A percentile compares a stretch with the other conserved stretches of the same genome.
Conservation (phyloP, 352 stramenopile species). For the Pilasporangium apinafurcum region DNA sequence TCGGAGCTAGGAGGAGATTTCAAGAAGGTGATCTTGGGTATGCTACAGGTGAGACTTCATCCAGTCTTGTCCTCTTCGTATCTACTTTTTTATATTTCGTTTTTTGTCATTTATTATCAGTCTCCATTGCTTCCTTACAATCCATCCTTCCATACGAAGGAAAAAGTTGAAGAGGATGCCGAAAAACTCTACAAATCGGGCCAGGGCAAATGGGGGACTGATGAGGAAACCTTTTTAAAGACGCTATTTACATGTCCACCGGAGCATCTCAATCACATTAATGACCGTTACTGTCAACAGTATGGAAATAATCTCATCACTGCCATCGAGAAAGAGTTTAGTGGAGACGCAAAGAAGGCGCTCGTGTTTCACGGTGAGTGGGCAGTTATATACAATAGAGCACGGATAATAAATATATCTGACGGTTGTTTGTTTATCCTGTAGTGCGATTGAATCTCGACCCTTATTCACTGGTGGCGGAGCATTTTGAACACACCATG, state of each 20-base stretch:
- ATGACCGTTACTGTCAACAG: slow-evolving; percentile 64
- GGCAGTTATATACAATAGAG: background rate
- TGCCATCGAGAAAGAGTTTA: slow-evolving; percentile 63
- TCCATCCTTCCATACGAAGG: slow-evolving; percentile 43
- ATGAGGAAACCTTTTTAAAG: slow-evolving; percentile 58
- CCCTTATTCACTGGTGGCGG: slow-evolving; percentile 31
- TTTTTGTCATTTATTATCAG: background rate
- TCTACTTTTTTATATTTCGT: background rate
- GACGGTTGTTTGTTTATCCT: slow-evolving; percentile 5
- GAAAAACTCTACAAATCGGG: slow-evolving; percentile 64
- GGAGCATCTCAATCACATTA: slow-evolving; percentile 47
- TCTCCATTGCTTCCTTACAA: slow-evolving; percentile 26
- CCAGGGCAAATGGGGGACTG: slow-evolving; percentile 67
- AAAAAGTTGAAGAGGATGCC: slow-evolving; percentile 43
- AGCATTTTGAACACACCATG: slow-evolving; percentile 58
- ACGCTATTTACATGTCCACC: slow-evolving; percentile 53
- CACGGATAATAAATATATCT: background rate
- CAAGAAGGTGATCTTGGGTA: slow-evolving; percentile 52
- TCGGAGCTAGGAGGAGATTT: slow-evolving; percentile 66
- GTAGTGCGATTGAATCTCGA: slow-evolving; percentile 49
- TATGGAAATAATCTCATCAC: slow-evolving; percentile 52
- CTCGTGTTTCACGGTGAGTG: slow-evolving; percentile 60
- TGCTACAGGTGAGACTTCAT: slow-evolving; percentile 33
- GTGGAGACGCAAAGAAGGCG: slow-evolving; percentile 42
- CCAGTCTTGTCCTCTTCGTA: background rate